Evolutionary conservation across 371 early-diverging fungal genomes (phyloP).

Genomic region (Blakeslea trispora): DNA sequence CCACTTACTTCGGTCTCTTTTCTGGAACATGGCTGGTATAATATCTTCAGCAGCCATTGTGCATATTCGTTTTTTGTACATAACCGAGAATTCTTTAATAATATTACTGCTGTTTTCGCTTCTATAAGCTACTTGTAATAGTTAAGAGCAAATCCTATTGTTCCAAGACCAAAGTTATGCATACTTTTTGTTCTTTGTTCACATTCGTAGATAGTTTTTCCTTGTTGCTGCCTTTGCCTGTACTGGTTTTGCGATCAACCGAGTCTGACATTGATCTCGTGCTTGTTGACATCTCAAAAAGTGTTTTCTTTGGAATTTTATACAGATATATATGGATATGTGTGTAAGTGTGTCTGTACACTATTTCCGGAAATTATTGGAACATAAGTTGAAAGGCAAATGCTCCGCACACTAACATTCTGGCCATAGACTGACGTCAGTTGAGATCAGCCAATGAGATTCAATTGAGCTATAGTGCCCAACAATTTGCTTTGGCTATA

Average conservation of each 20-base stretch:
- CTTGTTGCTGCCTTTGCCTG: not conserved
- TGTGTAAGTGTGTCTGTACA: no score
- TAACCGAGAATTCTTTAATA: slow-evolving; percentile 38
- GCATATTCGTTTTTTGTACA: slow-evolving; percentile 50
- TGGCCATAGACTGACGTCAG: no score
- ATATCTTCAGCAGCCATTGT: slow-evolving; percentile 45
- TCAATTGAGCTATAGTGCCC: no score
- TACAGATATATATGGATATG: not conserved
- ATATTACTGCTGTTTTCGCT: slow-evolving; percentile 44
- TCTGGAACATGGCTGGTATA: slow-evolving; percentile 42
- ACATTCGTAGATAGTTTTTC: not conserved
- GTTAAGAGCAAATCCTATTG: not conserved
- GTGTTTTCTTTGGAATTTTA: not conserved
- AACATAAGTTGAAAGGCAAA: no score
- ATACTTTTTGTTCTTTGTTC: not conserved
- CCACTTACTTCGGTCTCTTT: slow-evolving; percentile 38
- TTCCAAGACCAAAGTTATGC: not conserved
- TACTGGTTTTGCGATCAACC: not conserved
- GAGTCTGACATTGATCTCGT: not conserved
- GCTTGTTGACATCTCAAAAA: not conserved
- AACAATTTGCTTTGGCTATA: no score
- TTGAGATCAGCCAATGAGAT: no score
- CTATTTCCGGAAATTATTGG: no score
- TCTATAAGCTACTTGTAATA: slow-evolving; percentile 32
- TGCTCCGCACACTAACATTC: no score